Base-by-base conservation (phyloP, 2,329 filamentous ascomycete genomes). In the Coniella lustricola region DNA sequence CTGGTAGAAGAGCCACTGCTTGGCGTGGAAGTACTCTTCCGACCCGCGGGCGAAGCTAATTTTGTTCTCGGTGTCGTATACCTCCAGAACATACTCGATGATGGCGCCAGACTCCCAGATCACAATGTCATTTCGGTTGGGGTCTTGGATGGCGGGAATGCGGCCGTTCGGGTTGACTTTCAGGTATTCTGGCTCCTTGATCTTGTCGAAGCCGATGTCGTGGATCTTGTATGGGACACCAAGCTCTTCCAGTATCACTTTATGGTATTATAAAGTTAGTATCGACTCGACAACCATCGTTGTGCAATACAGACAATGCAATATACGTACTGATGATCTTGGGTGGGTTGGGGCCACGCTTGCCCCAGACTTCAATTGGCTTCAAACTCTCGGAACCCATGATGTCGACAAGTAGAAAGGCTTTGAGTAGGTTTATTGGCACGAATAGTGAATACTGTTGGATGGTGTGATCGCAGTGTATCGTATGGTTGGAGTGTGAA, bases 41-140 rank as follows among this genome's bases (percentile, higher is more conserved):
- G 60, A 58, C 5, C 59, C 57, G 18, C 54, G 48, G 4, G 60
- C 55, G 57, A 69, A 74, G 50, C 62, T 67, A 49, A 74, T 54
- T 48, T 62, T 68, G 33, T 65, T 55, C 7, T 67, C 57, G 33
- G 57, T 67, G 58, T 76, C 71, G 60, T 75, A 75, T 10, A 55
- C 61, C 25, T 68, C 65, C 47, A 70, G 55, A 18, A 76, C 56
- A 49, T 76, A 77, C 50, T 71, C 65, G 49, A 77, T 56, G 56
- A 75, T 74, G 10, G 74, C 73, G 20, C 70, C 71, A 14, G 67
- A 71, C 56, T 76, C 73, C 68, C 70, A 77, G 35, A 73, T 63
- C 0, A 65, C 68, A 34, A 76, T 60, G 49, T 63, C 65, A 10
- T 29, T 29, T 36, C 70, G 73, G 50, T 69, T 68, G 50, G 69